Percentiles rank a stretch among this genome's conserved stretches.
Conservation (phyloP, 2,329 filamentous ascomycete species). For the Fusarium sp. region DNA sequence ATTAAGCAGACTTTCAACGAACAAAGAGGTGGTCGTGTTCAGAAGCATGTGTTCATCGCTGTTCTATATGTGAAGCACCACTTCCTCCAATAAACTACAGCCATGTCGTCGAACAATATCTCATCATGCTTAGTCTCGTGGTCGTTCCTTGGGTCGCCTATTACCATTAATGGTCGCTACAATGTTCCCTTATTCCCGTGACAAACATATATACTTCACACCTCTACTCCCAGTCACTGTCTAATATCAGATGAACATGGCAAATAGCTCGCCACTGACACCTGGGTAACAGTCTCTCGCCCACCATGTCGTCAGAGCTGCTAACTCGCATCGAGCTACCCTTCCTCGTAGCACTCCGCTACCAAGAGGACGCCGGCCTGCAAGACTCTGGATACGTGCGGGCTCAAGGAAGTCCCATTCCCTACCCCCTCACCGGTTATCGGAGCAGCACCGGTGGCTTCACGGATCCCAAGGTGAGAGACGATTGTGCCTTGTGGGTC, state of each 20-base stretch:
- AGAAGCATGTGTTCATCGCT: neutral
- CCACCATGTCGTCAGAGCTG: neutral
- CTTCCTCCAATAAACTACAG: neutral
- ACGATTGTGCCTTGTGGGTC: neutral
- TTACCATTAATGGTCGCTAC: neutral
- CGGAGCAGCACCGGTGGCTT: neutral
- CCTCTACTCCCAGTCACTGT: neutral
- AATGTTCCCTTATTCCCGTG: neutral
- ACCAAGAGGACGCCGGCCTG: neutral
- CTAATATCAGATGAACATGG: neutral
- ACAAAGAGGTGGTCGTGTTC: neutral
- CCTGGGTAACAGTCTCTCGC: neutral
- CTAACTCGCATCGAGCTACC: neutral
- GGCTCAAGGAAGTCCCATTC: neutral
- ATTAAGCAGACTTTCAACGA: neutral
- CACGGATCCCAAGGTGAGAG: neutral
- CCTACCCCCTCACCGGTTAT: neutral
- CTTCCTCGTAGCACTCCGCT: neutral
- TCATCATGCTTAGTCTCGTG: no score
- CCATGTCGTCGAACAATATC: neutral
- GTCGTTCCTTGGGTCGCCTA: neutral
- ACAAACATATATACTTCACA: neutral
- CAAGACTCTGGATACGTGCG: neutral
- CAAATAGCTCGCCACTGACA: neutral
- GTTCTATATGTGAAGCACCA: neutral